Evolutionary conservation across 2,329 filamentous ascomycete genomes (phyloP), one percentile per base, ranked within the genome.

Genomic region (Leptographium galeiforme): DNA sequence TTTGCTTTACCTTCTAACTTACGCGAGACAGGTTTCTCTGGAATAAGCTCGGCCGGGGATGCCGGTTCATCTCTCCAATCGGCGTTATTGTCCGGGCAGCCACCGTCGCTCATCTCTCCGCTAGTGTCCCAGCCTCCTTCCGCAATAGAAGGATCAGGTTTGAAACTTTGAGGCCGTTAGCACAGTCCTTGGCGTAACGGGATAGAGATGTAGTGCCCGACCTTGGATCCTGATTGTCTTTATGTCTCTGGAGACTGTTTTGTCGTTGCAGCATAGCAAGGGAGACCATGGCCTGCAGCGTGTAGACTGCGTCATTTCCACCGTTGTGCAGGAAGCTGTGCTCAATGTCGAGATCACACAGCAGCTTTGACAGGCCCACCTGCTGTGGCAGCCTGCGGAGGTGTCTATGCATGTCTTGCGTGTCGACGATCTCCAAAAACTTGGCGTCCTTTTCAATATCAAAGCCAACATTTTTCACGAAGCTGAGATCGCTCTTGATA

Each of bases 231-330:
- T 40, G 6, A 13, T 39, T 48, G 39, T 57, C 44, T 10, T 49
- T 48, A 2, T 58, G 57, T 30, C 55, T 51, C 14, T 55, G 48
- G 13, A 63, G 53, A 34, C 64, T 65, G 46, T 54, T 48, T 50
- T 61, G 52, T 1, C 69, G 65, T 32, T 63, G 65, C 8, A 62
- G 57, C 2, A 73, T 64, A 18, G 72, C 74, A 56, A 88, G 76
- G 6, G 71, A 78, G 8, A 95, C 65, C 73, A 93, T 78, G 8
- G 81, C 84, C 57, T 84, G 81, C 57, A 95, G 68, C 0, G 88
- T 91, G 64, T 85, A 93, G 1, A 82, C 77, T 0, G 89, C 89
- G 63, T 95, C 89, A 59, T 95, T 95, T 2, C 89, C 82, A 0
- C 84, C 89, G 62, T 95, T 95, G 67, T 95, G 89, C n/a, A 91